Evolutionary conservation across 495 filamentous ascomycete genomes (phyloP).

Genomic region (Trypethelium eluteriae): DNA sequence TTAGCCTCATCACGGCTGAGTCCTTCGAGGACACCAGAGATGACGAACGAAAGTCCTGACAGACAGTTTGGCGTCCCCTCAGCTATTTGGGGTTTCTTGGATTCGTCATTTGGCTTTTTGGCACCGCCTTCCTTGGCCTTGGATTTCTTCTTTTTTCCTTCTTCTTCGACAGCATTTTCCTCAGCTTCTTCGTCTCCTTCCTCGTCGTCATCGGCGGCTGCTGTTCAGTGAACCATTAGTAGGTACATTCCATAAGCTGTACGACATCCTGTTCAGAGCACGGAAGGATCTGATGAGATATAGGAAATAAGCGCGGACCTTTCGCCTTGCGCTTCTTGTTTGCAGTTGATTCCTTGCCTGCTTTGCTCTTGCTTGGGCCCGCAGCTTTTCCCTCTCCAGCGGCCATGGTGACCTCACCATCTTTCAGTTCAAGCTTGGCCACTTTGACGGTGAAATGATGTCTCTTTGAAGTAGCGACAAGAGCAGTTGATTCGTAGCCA

Average conservation of each 20-base stretch:
- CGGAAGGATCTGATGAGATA: not conserved
- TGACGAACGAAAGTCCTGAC: conserved; percentile 2
- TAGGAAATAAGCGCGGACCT: not conserved
- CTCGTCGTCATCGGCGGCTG: not conserved
- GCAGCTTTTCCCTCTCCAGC: not conserved
- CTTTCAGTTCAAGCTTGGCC: not conserved
- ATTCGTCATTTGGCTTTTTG: not conserved
- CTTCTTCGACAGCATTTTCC: not conserved
- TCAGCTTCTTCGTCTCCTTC: not conserved
- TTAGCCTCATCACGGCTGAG: conserved; percentile 7
- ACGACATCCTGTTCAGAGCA: not conserved
- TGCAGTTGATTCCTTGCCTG: not conserved
- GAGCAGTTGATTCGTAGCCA: not conserved
- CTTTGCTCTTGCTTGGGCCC: not conserved
- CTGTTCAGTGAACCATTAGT: not conserved
- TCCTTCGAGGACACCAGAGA: conserved; percentile 9
- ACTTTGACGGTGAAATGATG: not conserved
- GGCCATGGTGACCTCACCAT: not conserved
- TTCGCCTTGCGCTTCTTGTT: conserved; percentile 1
- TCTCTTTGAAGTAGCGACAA: not conserved
- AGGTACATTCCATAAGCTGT: not conserved
- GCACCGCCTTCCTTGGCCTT: not conserved
- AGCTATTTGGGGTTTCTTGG: not conserved
- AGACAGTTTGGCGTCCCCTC: not conserved
- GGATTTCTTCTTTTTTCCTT: not conserved